Evolutionary conservation across 148 eudicot species (phyloP).

Genomic region (Chenopodium formosanum): DNA sequence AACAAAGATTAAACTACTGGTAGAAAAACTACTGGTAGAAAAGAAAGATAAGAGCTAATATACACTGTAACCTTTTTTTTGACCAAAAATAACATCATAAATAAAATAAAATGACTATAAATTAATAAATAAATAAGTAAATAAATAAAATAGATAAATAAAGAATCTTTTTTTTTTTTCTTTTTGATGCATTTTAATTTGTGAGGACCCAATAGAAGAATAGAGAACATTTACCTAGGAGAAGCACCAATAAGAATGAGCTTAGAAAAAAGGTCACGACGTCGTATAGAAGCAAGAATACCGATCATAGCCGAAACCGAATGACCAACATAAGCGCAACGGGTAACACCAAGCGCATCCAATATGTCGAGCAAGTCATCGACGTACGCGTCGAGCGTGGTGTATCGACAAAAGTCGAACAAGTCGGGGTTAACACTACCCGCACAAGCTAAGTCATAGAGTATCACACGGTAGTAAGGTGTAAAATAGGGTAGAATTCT

Average conservation of each 20-base stretch:
- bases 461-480: constrained; percentile 53
- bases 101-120: too few relatives aligned
- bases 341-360: constrained; percentile 46
- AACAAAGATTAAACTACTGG: too few relatives aligned
- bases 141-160: too few relatives aligned
- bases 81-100: too few relatives aligned
- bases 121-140: too few relatives aligned
- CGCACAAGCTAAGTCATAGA: constrained; percentile 89
- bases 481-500: constrained; percentile 67
- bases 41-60: too few relatives aligned
- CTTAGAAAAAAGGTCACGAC: constrained; percentile 36
- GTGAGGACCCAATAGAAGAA: background rate
- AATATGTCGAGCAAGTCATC: constrained; percentile 79
- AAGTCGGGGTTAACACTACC: constrained; percentile 87
- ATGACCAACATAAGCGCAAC: constrained; percentile 57
- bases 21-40: too few relatives aligned
- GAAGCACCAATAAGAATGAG: constrained; percentile 52
- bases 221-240: constrained; percentile 55
- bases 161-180: too few relatives aligned
- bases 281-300: constrained; percentile 40
- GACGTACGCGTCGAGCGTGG: constrained; percentile 71
- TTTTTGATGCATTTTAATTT: too few relatives aligned
- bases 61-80: too few relatives aligned
- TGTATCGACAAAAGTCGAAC: constrained; percentile 79
- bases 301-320: constrained; percentile 52